Base-by-base conservation (phyloP, 345 rosid genomes). In the Luvunga scandens region DNA sequence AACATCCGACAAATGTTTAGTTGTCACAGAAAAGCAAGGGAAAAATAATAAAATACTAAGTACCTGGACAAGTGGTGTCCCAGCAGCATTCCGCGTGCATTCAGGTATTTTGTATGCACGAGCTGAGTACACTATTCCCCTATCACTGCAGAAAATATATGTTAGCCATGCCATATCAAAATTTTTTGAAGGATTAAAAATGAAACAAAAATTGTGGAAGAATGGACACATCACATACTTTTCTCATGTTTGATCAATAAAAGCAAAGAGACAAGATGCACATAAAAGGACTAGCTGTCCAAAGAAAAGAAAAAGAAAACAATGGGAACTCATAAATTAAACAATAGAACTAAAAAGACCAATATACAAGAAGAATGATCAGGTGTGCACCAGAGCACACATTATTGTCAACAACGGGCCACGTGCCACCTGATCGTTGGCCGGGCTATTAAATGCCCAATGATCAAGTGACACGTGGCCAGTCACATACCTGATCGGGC, bases 81-180 rank as follows among this genome's bases (percentile, higher is more conserved):
- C 99, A 72, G 98, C 98, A 62, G 99, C 98, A 83, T 81, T 86
- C 69, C 98, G 90, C 45, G 91, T 86, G 83, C 94, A 90, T 86
- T 95, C 97, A 67, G 99, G 95, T 77, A 93, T 93, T 89, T 95
- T 95, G 83, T 89, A 95, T 13, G 99, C 98, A 81, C 94, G 96
- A 27, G 96, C 87, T 63, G 99, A 91, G 86, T 93, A 93, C 67
- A 95, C 99, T 73, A 92, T 92, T 75, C 99, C 99, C 75, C 73
- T 87, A 75, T 95, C 99, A 78, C 98, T 95, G 90, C 77, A 82
- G 64, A 83, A 56, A 53, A 27, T 73, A 82, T 61, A 57, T 53
- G 66, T 65, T 36, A 71, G n/a, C 39, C 22, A 34, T 59, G 34
- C 22, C 34, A 62, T 31, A 71, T 69, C 19, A 42, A 42, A 42